Conservation (phyloP, 139 green algal species). For the Chlamydomonas sphaeroides region DNA sequence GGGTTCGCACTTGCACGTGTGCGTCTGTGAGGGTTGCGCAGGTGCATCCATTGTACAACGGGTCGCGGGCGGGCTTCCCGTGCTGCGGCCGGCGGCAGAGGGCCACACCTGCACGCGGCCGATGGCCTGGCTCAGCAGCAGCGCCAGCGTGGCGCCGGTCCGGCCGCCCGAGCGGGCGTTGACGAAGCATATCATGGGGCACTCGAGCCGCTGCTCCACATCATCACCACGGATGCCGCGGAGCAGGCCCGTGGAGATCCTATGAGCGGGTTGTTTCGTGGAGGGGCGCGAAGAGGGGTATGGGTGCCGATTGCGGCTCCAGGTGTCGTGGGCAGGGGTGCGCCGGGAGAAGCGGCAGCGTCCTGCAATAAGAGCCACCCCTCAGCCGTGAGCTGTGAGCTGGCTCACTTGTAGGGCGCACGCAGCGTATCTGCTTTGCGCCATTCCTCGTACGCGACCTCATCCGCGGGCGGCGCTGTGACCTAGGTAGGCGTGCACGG, state of each 20-base stretch:
- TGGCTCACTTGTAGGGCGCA: conserved; percentile 70
- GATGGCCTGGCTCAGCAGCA: conserved; percentile 68
- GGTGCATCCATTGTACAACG: too few relatives aligned
- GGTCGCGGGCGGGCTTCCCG: too few relatives aligned
- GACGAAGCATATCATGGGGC: conserved; percentile 87
- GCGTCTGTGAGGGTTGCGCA: too few relatives aligned
- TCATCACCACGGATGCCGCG: not conserved
- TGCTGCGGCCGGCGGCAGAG: too few relatives aligned
- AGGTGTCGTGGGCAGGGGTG: too few relatives aligned
- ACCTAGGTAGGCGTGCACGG: too few relatives aligned
- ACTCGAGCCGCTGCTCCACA: conserved; percentile 11
- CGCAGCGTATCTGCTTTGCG: conserved; percentile 66
- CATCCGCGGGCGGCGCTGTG: not conserved
- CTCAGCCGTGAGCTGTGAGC: too few relatives aligned
- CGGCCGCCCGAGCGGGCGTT: conserved; percentile 82
- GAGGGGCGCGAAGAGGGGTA: too few relatives aligned
- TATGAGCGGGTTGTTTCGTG: not conserved
- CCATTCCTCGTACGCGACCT: conserved; percentile 60
- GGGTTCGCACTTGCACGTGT: too few relatives aligned
- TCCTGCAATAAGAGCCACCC: too few relatives aligned
- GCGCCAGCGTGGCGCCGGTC: conserved; percentile 69
- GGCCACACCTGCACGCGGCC: conserved; percentile 80
- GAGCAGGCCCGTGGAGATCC: conserved; percentile 27
- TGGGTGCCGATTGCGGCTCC: too few relatives aligned
- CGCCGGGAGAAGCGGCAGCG: too few relatives aligned